Evolutionary conservation across 2,329 filamentous ascomycete species (phyloP), one percentile per base, ranked within the genome.

Genomic region (Penicillium brasilianum): DNA sequence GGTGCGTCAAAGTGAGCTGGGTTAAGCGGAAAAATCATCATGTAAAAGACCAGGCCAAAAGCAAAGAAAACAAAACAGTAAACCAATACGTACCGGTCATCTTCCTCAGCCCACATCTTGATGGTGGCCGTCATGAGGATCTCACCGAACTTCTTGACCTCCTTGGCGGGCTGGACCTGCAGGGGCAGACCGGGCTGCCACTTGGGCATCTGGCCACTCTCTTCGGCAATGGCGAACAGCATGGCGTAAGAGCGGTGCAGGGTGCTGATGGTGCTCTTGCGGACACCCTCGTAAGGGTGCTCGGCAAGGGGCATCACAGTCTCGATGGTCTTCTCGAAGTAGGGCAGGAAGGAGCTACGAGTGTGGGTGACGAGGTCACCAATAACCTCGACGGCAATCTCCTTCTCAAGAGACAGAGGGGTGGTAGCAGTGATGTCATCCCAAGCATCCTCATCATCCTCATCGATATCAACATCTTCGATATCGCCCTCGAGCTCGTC

Each of bases 1-100:
- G 82, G 82, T 86, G 91, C 89, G 89, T 98, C 90, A 91, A 92
- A 97, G 93, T 97, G 94, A 97, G 93, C 93, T 97, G 93, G 93
- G 94, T 94, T 94, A 93, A 74, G 93, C 92, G 91, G 88, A 80
- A 60, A 86, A 84, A 81, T 97, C 93, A 97, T 97, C 93, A 92
- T 89, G 73, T 80, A 75, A 76, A 74, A 46, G 28, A 18, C 16
- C 13, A 37, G 22, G 28, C 9, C 62, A 58, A 36, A 61, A 66
- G 59, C 55, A 30, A 43, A 55, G 58, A 65, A 60, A 70, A 64
- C 59, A 64, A 61, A 65, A 63, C 49, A 63, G 63, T 66, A 39
- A 53, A 48, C 37, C 58, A 36, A 62, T 67, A 92, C 94, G 75
- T 90, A 97, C 93, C 93, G 88, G 79, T 99, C 95, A 74, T 88